Percentiles rank a stretch among this genome's conserved stretches.
Conservation (phyloP, 768 basidiomycete genomes). For the Psilocybe azurescens region DNA sequence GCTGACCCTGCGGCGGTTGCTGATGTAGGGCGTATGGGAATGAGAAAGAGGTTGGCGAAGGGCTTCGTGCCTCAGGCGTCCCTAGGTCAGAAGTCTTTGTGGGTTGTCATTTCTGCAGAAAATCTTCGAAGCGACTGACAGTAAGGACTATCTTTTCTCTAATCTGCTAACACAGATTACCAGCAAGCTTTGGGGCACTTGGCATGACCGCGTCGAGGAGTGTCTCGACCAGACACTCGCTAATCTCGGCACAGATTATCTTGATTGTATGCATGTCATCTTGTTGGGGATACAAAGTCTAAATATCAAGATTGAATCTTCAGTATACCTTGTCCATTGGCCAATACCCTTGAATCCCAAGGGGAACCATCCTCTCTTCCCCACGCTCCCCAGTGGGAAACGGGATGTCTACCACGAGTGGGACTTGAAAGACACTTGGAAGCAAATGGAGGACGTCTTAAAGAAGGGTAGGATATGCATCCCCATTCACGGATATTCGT, state of each 20-base stretch:
- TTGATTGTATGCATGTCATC: conserved; percentile 64
- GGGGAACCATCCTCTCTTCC: conserved; percentile 66
- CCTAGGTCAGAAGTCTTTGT: conserved; percentile 69
- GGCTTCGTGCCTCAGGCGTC: conserved; percentile 77
- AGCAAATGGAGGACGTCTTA: conserved; percentile 77
- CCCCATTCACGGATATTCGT: conserved; percentile 1
- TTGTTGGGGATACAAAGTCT: conserved; percentile 18
- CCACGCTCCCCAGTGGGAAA: conserved; percentile 62
- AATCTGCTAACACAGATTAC: conserved; percentile 54
- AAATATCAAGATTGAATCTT: conserved; percentile 14
- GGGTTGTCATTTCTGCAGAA: conserved; percentile 23
- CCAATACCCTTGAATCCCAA: conserved; percentile 76
- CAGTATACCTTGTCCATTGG: conserved; percentile 81
- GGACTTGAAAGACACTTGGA: conserved; percentile 79
- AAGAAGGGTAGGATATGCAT: conserved; percentile 54
- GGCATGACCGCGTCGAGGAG: conserved; percentile 74
- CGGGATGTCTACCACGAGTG: conserved; percentile 73
- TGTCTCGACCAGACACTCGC: conserved; percentile 77
- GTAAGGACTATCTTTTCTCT: not conserved
- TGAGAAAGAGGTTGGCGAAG: conserved; percentile 84
- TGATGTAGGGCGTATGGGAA: conserved; percentile 65
- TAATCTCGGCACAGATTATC: conserved; percentile 83
- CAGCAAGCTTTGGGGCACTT: conserved; percentile 73
- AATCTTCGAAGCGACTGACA: conserved; percentile 2
- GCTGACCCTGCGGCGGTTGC: conserved; percentile 24